Base-by-base conservation (phyloP, 2,329 filamentous ascomycete species). In the Alternaria postmessia region DNA sequence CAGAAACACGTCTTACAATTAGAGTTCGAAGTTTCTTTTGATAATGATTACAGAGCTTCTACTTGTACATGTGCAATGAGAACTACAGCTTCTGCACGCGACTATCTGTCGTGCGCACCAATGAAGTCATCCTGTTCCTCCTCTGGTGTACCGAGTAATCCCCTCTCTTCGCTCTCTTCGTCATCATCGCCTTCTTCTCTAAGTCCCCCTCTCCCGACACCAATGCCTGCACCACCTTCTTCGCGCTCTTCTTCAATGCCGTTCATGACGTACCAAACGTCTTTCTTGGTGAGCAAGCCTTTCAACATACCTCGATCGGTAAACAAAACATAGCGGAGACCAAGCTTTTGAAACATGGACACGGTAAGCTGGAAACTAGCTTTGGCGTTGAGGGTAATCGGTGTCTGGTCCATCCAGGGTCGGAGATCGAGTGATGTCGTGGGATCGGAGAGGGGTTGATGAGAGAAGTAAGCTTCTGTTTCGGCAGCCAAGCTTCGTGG, bases 371-470 rank as follows among this genome's bases (percentile, higher is more conserved):
- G 89, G 61, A 99, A 88, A 60, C 85, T 90, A 16, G 89, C 89
- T 64, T 89, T 87, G 22, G 88, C 89, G 42, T 93, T 91, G 18
- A 98, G 84, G 0, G 95, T 98, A 47, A 99, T 91, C 0, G 95
- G 95, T 0, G 95, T 99, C 78, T 97, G 94, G 78, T 99, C 95
- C 93, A 99, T 97, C 95, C 95, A 99, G 3, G 94, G 94, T 7
- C 94, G 85, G 11, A 99, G 85, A 79, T 99, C 95, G 39, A 99
- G 87, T 1, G 90, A 93, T 16, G 88, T 85, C 20, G 86, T 83
- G 0, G 92, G 91, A 71, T 96, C 92, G 1, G 75, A 73, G 36
- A 94, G 88, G 3, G 91, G 89, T 73, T 94, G 91, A 74, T 96
- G 92, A 1, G 88, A 86, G 80, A 99, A 97, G 79, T 91, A 93